Conservation (phyloP, 2,329 filamentous ascomycete genomes). For the Teratosphaeria nubilosa region DNA sequence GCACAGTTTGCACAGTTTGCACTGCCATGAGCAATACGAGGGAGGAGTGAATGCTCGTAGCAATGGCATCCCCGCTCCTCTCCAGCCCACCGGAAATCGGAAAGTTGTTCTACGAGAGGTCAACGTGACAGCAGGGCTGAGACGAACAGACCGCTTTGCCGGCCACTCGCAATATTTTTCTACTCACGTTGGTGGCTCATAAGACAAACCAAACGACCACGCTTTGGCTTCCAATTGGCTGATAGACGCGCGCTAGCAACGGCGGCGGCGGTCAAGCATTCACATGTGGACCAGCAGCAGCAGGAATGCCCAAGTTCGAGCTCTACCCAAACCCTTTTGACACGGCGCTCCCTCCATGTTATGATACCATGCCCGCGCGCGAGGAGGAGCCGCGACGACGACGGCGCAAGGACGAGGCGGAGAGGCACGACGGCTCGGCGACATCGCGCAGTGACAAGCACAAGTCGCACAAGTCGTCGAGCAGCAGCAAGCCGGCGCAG, state of each 20-base stretch:
- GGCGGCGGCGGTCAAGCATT: not conserved
- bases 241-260: not conserved
- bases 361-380: constrained; percentile 12
- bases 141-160: not conserved
- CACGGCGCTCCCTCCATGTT: constrained; percentile 5
- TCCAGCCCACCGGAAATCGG: not conserved
- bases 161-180: not conserved
- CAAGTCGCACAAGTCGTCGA: constrained; percentile 15
- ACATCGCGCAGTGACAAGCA: constrained; percentile 18
- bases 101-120: not conserved
- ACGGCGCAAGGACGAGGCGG: constrained; percentile 23
- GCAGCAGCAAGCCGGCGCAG: constrained; percentile 6
- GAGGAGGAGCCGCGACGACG: constrained; percentile 19
- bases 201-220: not conserved
- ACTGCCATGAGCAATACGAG: not conserved
- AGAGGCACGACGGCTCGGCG: constrained; percentile 22
- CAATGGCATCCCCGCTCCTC: not conserved
- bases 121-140: not conserved
- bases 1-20: not conserved
- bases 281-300: not conserved
- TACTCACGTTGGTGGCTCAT: not conserved
- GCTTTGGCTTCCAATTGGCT: not conserved
- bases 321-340: constrained; percentile 10
- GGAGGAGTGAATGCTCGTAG: not conserved
- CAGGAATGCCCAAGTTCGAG: constrained; percentile 1